A percentile compares a stretch with the other conserved stretches of the same genome.
Conservation (phyloP, 2,329 filamentous ascomycete genomes). For the Fusarium napiforme region DNA sequence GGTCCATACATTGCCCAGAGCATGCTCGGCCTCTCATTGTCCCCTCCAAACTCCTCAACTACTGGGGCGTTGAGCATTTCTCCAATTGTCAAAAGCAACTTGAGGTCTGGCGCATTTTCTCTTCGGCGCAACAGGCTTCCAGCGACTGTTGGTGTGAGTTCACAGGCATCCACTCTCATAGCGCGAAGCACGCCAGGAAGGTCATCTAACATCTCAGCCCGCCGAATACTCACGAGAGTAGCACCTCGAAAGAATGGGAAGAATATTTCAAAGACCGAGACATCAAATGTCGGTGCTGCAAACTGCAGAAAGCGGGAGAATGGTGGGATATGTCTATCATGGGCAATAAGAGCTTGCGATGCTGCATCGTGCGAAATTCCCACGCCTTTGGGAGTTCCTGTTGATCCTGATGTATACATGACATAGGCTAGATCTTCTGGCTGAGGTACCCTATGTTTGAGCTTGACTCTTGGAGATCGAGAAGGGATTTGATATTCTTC, state of each 20-base stretch:
- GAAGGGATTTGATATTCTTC: constrained; percentile 2
- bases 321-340: constrained; percentile 78
- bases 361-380: constrained; percentile 81
- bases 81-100: constrained; percentile 84
- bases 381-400: constrained; percentile 89
- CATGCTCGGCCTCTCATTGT: constrained; percentile 64
- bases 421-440: constrained; percentile 77
- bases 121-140: constrained; percentile 79
- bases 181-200: constrained; percentile 73
- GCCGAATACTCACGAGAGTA: constrained; percentile 78
- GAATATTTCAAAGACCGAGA: constrained; percentile 95
- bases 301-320: constrained; percentile 91
- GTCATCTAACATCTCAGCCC: constrained; percentile 78
- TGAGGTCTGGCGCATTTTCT: constrained; percentile 72
- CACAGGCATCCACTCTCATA: constrained; percentile 82
- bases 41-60: constrained; percentile 80
- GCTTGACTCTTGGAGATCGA: neutral
- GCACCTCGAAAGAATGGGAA: constrained; percentile 80
- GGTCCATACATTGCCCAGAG: constrained; percentile 95
- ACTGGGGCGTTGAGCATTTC: constrained; percentile 89
- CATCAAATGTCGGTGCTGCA: constrained; percentile 91
- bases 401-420: constrained; percentile 94
- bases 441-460: constrained; percentile 29
- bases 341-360: constrained; percentile 84
- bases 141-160: constrained; percentile 89